Evolutionary conservation across 2,329 filamentous ascomycete species (phyloP).

Genomic region (Paecilomyces sp.): DNA sequence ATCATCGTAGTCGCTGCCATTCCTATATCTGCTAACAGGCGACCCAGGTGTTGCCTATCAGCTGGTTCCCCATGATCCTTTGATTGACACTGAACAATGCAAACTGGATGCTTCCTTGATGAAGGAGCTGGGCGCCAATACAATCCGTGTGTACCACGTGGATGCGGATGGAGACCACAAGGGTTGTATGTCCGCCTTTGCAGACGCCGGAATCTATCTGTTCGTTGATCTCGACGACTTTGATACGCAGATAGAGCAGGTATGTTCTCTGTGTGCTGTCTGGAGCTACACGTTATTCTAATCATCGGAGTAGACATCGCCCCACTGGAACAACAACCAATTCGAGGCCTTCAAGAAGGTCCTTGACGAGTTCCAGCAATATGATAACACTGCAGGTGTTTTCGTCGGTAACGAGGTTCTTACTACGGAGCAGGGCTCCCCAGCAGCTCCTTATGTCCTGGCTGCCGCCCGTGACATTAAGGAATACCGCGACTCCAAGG

Average conservation of each 20-base stretch:
- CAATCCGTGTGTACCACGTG: conserved; percentile 84
- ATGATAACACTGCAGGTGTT: conserved; percentile 74
- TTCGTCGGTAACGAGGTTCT: conserved; percentile 86
- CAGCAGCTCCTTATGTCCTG: conserved; percentile 74
- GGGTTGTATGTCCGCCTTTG: conserved; percentile 74
- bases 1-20: neutral
- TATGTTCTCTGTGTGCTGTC: conserved; percentile 12
- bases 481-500: conserved; percentile 66
- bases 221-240: conserved; percentile 68
- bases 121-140: conserved; percentile 72
- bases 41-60: conserved; percentile 64
- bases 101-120: conserved; percentile 67
- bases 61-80: conserved; percentile 62
- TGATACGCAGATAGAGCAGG: conserved; percentile 36
- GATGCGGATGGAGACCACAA: conserved; percentile 64
- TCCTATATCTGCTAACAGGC: neutral
- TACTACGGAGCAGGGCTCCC: conserved; percentile 41
- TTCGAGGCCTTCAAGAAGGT: conserved; percentile 61
- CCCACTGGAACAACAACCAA: conserved; percentile 68
- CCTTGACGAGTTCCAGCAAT: conserved; percentile 69
- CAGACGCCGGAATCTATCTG: conserved; percentile 73
- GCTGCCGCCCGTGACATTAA: conserved; percentile 76
- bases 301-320: conserved; percentile 39
- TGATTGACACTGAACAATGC: conserved; percentile 70
- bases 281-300: neutral